Base-by-base conservation (phyloP, 148 eudicot genomes). In the Camellia granthamiana region DNA sequence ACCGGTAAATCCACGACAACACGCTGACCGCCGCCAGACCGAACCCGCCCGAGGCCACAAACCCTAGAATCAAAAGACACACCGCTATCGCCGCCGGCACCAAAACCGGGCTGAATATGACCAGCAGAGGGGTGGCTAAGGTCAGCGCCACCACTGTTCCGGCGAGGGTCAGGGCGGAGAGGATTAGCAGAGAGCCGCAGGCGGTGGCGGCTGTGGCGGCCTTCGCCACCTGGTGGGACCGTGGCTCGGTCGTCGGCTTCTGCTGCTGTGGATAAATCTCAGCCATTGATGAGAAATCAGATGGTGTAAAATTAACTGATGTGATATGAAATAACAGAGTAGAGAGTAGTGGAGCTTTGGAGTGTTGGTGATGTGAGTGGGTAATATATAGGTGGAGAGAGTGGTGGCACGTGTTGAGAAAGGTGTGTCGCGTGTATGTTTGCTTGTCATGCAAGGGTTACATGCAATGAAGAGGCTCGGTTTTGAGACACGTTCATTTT, bases 1-100 rank as follows among this genome's bases (percentile, higher is more conserved):
- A 92, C 83, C 86, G n/a, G 65, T 92, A 92, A 0, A 92, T 89
- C 97, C 97, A 92, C 1, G 92, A 82, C 76, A 92, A 15, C 3
- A 89, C 94, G 43, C 88, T 81, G 64, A 88, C 0, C 0, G 91
- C 94, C 10, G 91, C 91, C 16, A 88, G 76, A 3, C 97, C 97
- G 6, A 90, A 90, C 19, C 91, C 92, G 0, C 97, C 92, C 0
- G 97, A 92, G 0, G 88, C 83, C 79, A 90, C 12, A 42, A 92
- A 90, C 66, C 91, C 97, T 0, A 70, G 13, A 2, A 72, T 68
- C 43, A 92, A 4, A 11, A 88, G 14, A 49, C 87, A 84, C 9
- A 84, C 75, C 0, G 90, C 76, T 2, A 90, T 87, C 0, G 81
- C 89, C 0, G 94, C 92, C 0, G 97, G 97, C 3, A 90, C 92